Percentiles rank a stretch among this genome's conserved stretches.
Conservation (phyloP, 176 grass and related monocot genomes). For the Oryza glaberrima region DNA sequence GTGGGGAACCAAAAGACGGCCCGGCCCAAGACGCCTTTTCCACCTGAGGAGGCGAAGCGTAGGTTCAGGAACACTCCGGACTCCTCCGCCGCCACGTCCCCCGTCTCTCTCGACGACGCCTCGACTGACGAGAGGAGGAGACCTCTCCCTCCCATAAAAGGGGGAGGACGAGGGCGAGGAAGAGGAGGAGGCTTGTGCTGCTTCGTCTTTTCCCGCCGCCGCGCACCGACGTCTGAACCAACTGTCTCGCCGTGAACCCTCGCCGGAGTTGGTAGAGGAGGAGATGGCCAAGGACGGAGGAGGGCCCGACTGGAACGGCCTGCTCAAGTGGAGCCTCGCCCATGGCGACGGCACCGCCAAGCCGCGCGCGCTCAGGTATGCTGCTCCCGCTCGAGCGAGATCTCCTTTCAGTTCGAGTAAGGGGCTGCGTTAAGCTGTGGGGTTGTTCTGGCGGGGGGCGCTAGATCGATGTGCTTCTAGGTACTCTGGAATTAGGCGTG, state of each 20-base stretch:
- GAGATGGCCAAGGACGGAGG: constrained; percentile 71
- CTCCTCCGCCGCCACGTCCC: constrained; percentile 36
- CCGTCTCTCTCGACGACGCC: constrained; percentile 19
- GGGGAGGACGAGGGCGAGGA: not conserved
- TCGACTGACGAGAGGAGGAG: constrained; percentile 24
- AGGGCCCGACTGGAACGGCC: constrained; percentile 83
- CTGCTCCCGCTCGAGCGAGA: not conserved
- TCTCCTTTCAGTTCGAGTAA: not conserved
- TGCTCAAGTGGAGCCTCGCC: constrained; percentile 97
- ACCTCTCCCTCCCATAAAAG: constrained; percentile 11
- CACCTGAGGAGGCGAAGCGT: not conserved
- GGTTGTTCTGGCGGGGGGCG: not conserved
- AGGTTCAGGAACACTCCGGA: constrained; percentile 43
- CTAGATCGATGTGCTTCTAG: not conserved
- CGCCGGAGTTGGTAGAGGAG: not conserved
- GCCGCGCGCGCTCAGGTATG: constrained; percentile 57
- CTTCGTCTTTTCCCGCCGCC: not conserved
- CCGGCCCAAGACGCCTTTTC: not conserved
- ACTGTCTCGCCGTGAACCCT: not conserved
- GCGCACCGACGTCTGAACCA: not conserved
- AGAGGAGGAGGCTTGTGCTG: not conserved
- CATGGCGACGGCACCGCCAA: constrained; percentile 73
- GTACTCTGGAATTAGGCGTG: not conserved
- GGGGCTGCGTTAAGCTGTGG: not conserved
- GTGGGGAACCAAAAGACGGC: not conserved